phyloP scores from a whole-genome alignment of 2,329 filamentous ascomycete genomes.

The Fonsecaea multimorphosa region DNA sequence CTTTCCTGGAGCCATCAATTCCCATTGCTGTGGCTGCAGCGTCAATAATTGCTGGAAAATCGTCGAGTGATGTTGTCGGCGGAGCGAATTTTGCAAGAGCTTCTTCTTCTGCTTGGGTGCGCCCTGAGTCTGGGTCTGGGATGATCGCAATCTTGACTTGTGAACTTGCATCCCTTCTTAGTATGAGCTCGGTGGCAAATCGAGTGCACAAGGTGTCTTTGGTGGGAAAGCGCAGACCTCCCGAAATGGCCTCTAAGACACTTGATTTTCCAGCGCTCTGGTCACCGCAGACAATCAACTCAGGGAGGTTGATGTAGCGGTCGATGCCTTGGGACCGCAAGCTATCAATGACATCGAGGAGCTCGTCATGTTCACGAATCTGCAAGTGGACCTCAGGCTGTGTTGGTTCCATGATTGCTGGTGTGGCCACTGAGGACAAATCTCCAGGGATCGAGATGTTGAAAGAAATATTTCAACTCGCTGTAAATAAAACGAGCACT shows the following conservation, averaged over 20 bases:
- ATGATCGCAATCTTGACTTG: conserved; percentile 55
- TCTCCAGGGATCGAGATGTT: background rate
- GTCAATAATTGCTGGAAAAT: conserved; percentile 58
- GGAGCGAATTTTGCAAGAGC: conserved; percentile 18
- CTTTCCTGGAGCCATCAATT: conserved; percentile 45
- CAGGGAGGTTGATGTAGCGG: conserved; percentile 57
- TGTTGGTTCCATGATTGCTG: background rate
- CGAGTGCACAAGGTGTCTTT: conserved; percentile 64
- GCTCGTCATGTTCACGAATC: background rate
- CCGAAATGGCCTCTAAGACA: conserved; percentile 67
- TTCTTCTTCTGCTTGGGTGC: conserved; percentile 39
- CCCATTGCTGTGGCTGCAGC: conserved; percentile 61
- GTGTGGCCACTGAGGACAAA: background rate
- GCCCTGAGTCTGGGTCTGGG: conserved; percentile 40
- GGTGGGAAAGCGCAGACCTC: conserved; percentile 62
- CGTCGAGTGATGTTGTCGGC: conserved; percentile 42
- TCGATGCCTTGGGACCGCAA: conserved; percentile 54
- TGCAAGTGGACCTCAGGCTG: background rate
- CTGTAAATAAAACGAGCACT: background rate
- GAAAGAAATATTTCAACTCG: background rate
- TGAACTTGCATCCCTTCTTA: conserved; percentile 51
- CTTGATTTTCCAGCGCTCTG: conserved; percentile 69
- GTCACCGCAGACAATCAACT: conserved; percentile 66
- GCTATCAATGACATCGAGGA: background rate
- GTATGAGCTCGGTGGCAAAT: conserved; percentile 66